A percentile compares a stretch with the other conserved stretches of the same genome.
Conservation (phyloP, 1,284 basidiomycete genomes). For the Rhodotorula sp. region DNA sequence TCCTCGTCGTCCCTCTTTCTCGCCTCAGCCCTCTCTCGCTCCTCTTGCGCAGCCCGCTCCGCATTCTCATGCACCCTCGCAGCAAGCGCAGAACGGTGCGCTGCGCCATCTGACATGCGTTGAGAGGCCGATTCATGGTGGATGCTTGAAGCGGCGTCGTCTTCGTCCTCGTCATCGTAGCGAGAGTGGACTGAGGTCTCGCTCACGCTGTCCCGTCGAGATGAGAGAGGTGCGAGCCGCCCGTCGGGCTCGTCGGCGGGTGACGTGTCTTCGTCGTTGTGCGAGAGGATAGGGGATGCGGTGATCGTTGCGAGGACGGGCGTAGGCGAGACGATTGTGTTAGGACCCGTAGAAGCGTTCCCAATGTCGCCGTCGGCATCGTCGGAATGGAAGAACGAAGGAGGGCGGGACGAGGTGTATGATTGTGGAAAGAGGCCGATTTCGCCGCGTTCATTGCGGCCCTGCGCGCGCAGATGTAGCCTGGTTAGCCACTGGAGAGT, state of each 20-base stretch:
- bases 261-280: background rate
- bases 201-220: background rate
- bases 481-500: background rate
- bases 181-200: conserved; percentile 17
- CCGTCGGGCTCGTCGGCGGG: background rate
- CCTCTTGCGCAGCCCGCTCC: conserved; percentile 23
- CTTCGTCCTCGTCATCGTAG: conserved; percentile 30
- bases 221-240: conserved; percentile 2
- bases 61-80: conserved; percentile 31
- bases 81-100: conserved; percentile 34
- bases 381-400: conserved; percentile 36
- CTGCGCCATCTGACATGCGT: conserved; percentile 5
- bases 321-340: background rate
- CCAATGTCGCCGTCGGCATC: background rate
- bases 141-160: background rate
- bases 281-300: background rate
- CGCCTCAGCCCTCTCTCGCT: conserved; percentile 21
- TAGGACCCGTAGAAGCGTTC: background rate
- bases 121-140: background rate
- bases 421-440: conserved; percentile 86
- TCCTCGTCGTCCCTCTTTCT: conserved; percentile 33
- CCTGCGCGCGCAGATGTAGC: conserved; percentile 55
- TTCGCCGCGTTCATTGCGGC: conserved; percentile 76
- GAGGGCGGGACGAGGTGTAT: conserved; percentile 69
- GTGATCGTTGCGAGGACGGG: background rate